Percentiles rank a stretch among this genome's conserved stretches.
phyloP scores from a whole-genome alignment of 139 green algal species.

The Chlorella sp. region DNA sequence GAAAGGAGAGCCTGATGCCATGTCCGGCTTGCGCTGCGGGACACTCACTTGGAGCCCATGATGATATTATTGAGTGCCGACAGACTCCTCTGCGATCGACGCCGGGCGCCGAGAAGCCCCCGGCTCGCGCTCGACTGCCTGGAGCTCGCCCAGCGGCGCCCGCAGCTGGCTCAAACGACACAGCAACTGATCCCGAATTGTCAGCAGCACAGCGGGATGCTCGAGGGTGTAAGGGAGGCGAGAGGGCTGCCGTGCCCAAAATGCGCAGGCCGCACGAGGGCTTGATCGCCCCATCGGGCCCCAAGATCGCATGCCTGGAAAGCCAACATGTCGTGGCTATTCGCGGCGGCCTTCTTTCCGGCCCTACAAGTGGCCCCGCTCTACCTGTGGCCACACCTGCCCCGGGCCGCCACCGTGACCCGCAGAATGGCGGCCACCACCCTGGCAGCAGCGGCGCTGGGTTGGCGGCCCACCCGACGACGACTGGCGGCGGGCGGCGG shows the following conservation, averaged over 20 bases:
- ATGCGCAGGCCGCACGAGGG: no score
- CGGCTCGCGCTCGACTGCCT: no score
- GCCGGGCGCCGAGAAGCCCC: no score
- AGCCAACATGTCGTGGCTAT: background rate
- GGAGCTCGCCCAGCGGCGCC: no score
- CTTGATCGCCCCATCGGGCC: no score
- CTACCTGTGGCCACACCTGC: conserved; percentile 26
- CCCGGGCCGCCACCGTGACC: conserved; percentile 1
- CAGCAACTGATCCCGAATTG: no score
- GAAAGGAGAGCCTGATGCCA: background rate
- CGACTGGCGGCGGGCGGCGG: background rate
- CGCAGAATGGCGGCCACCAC: conserved; percentile 12
- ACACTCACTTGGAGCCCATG: background rate
- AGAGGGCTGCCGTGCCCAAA: no score
- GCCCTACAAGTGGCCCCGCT: conserved; percentile 28
- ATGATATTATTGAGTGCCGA: background rate
- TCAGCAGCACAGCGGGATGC: no score
- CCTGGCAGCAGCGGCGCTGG: background rate
- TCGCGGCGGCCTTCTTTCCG: conserved; percentile 26
- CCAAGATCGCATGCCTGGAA: no score
- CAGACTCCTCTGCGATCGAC: no score
- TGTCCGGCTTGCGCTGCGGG: background rate
- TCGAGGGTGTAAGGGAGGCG: no score
- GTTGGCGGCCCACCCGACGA: conserved; percentile 26
- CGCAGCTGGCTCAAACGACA: no score